A percentile compares a stretch with the other conserved stretches of the same genome.
These are phyloP conservation scores for Cynanchum wilfordii DNA, from an alignment of 257 asterid genomes.

Conservation along the genomic window DNA sequence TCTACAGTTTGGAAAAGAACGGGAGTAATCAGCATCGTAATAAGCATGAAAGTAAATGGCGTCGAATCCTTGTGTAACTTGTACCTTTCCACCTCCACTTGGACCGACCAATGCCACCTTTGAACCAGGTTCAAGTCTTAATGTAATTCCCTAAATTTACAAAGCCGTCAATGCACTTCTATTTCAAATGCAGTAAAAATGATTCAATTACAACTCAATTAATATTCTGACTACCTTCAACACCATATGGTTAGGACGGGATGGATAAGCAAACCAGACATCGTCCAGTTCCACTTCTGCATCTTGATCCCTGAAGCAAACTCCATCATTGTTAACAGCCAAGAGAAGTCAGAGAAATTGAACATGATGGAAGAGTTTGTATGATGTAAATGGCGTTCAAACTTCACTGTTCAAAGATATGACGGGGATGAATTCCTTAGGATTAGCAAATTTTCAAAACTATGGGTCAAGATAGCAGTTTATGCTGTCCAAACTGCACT, in stretches of 20 bases:
- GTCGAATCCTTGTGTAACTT: background rate
- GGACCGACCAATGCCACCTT: slow-evolving; percentile 92
- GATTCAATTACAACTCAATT: background rate
- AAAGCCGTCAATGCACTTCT: background rate
- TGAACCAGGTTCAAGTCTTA: slow-evolving; percentile 62
- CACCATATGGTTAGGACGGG: slow-evolving; percentile 78
- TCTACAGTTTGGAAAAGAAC: slow-evolving; percentile 37
- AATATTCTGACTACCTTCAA: slow-evolving; percentile 49
- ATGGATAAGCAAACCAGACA: slow-evolving; percentile 90
- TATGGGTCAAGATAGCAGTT: background rate
- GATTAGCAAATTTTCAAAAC: background rate
- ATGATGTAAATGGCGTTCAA: background rate
- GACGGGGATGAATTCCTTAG: background rate
- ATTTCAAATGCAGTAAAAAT: background rate
- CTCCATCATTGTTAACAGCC: background rate
- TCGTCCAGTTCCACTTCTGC: slow-evolving; percentile 78
- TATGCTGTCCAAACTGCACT: background rate
- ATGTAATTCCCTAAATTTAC: slow-evolving; percentile 56
- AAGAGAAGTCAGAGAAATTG: background rate
- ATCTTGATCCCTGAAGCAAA: slow-evolving; percentile 48
- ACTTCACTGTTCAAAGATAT: background rate
- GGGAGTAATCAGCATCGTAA: background rate
- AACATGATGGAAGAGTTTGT: background rate
- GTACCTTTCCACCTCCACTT: slow-evolving; percentile 94
- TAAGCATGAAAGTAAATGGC: background rate